phyloP scores from a whole-genome alignment of 108 stramenopile species.

The Pseudonitzschia delicatissima region DNA sequence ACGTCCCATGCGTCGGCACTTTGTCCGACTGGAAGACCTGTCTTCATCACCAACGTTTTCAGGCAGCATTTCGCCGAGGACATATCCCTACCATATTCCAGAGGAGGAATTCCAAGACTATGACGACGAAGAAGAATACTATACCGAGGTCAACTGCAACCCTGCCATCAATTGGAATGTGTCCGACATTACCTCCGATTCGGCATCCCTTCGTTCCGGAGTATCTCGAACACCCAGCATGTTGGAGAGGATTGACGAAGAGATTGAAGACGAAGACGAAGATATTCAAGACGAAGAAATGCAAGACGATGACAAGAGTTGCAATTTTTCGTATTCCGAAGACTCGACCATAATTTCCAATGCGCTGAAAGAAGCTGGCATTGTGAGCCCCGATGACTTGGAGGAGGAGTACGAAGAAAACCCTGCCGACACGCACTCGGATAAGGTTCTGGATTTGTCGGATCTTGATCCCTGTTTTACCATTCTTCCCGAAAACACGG shows the following conservation, averaged over 20 bases:
- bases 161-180: constrained; percentile 25
- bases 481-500: neutral
- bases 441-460: constrained; percentile 6
- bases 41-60: constrained; percentile 3
- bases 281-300: neutral
- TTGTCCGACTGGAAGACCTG: constrained; percentile 17
- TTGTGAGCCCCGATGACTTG: neutral
- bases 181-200: constrained; percentile 38
- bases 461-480: constrained; percentile 14
- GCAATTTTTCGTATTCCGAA: constrained; percentile 3
- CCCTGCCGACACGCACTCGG: neutral
- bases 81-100: neutral
- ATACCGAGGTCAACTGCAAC: neutral
- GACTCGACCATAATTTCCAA: constrained; percentile 3
- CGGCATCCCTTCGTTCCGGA: constrained; percentile 22
- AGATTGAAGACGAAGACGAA: constrained; percentile 20
- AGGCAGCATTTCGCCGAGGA: neutral
- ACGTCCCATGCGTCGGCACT: constrained; percentile 1
- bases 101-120: neutral
- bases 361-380: neutral
- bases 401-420: neutral
- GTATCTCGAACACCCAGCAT: constrained; percentile 27
- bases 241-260: constrained; percentile 40
- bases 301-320: neutral
- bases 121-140: neutral